Base-by-base conservation (phyloP, 2,329 filamentous ascomycete genomes). In the Diaporthe sp. region DNA sequence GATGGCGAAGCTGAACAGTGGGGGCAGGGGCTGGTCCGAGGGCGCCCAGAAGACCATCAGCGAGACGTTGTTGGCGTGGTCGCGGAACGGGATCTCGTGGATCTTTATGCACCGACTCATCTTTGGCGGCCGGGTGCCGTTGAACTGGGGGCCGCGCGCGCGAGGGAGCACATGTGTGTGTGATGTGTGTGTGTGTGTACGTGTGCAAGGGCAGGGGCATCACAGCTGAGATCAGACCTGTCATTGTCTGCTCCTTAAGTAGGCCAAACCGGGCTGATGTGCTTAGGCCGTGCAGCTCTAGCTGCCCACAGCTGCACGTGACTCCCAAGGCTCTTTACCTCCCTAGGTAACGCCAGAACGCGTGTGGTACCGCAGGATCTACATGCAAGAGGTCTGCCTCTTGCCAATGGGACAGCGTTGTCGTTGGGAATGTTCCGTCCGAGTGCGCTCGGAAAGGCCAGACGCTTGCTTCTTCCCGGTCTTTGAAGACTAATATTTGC, bases 21-120 rank as follows among this genome's bases (percentile, higher is more conserved):
- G 61, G 1, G 61, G 45, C 22, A 67, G 30, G 28, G 61, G 45
- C 61, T 67, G 61, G 45, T 67, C 61, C 28, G 61, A 67, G 42
- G 61, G 61, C 42, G 61, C 61, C 61, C 61, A 67, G 61, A 67
- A 67, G 61, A 67, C 61, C 61, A 67, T 67, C 19, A 67, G 30
- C 4, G 61, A 67, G 8, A 67, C 61, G 22, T 67, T 67, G 61
- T 67, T 67, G 28, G 28, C 61, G 61, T 67, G 61, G 61, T 67
- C 61, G 42, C 61, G 61, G 61, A 67, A 67, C 10, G 61, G 61
- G 6, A 67, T 22, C 61, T 50, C 45, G 61, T 67, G 61, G 42
- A 67, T 67, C 61, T 67, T 67, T 35, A 67, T 67, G 61, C 61
- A 67, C 61, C 61, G 61, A 52, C 61, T 67, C 61, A 67, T 67